Conservation (phyloP, 768 basidiomycete species). For the Phanerodontia chrysosporium region DNA sequence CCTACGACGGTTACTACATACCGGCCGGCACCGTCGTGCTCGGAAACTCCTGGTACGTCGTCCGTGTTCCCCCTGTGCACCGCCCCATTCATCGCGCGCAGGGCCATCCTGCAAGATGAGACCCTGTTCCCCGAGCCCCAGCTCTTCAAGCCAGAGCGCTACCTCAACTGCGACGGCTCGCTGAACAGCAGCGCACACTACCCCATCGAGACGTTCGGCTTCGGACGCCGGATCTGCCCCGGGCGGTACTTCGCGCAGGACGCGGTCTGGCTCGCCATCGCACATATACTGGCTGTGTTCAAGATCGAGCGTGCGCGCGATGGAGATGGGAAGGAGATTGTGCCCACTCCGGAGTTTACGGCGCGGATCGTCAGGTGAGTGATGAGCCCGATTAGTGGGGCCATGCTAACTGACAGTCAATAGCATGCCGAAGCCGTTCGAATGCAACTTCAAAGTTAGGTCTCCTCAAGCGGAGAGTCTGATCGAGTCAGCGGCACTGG, state of each 20-base stretch:
- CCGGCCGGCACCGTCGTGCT: slow-evolving; percentile 26
- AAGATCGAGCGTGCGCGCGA: slow-evolving; percentile 13
- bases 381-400: neutral
- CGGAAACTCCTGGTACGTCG: slow-evolving; percentile 25
- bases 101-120: slow-evolving; percentile 38
- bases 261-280: slow-evolving; percentile 17
- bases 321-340: slow-evolving; percentile 12
- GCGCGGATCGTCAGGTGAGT: slow-evolving; percentile 11
- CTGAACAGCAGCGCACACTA: neutral
- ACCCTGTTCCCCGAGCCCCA: slow-evolving; percentile 29
- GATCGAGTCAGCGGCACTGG: slow-evolving; percentile 18
- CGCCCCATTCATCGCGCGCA: neutral
- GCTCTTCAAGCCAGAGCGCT: slow-evolving; percentile 35
- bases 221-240: slow-evolving; percentile 17
- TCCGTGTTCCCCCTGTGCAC: neutral
- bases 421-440: slow-evolving; percentile 17
- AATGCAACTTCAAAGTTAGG: slow-evolving; percentile 18
- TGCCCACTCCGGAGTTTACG: neutral
- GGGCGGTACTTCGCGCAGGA: slow-evolving; percentile 19
- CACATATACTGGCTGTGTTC: slow-evolving; percentile 17
- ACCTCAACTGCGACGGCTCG: neutral
- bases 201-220: slow-evolving; percentile 9
- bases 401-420: neutral
- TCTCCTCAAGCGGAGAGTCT: slow-evolving; percentile 26
- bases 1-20: slow-evolving; percentile 25